Conservation (phyloP, 164 flowering plant genomes). For the Piper betle region DNA sequence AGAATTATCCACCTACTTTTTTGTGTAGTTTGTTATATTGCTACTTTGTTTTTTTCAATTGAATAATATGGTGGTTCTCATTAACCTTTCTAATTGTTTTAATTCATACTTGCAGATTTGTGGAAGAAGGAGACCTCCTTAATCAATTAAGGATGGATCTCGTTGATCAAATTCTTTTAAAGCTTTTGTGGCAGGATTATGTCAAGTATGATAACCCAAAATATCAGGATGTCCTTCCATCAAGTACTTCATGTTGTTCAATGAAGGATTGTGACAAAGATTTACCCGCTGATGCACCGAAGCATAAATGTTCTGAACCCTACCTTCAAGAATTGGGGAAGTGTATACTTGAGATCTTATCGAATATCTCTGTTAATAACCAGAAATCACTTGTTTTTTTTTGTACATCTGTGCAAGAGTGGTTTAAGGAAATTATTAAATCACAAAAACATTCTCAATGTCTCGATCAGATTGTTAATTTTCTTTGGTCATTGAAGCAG, state of each 20-base stretch:
- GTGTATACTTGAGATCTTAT: slow-evolving; percentile 58
- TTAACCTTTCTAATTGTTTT: too few relatives aligned
- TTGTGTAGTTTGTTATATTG: slow-evolving; percentile 1
- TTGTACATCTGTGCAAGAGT: slow-evolving; percentile 39
- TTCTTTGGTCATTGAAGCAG: slow-evolving; percentile 42
- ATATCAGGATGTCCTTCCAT: slow-evolving; percentile 15
- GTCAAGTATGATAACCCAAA: slow-evolving; percentile 17
- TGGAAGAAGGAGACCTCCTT: slow-evolving; percentile 29
- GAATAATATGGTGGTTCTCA: not conserved
- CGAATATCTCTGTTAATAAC: slow-evolving; percentile 29
- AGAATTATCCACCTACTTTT: not conserved
- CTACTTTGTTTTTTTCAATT: not conserved
- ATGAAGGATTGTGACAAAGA: slow-evolving; percentile 11
- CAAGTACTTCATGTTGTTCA: slow-evolving; percentile 9
- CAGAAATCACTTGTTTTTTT: slow-evolving; percentile 36
- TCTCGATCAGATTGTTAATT: slow-evolving; percentile 28
- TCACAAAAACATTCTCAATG: slow-evolving; percentile 14
- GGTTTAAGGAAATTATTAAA: slow-evolving; percentile 35
- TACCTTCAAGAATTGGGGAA: slow-evolving; percentile 48
- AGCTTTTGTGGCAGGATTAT: slow-evolving; percentile 68
- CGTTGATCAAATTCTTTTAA: slow-evolving; percentile 42
- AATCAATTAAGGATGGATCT: slow-evolving; percentile 31
- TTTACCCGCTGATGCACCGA: slow-evolving; percentile 14
- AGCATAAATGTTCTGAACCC: slow-evolving; percentile 23
- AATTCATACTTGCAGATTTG: slow-evolving; percentile 30